Evolutionary conservation across 179 eudicot species (phyloP).

Genomic region (Amaranthus tricolor): DNA sequence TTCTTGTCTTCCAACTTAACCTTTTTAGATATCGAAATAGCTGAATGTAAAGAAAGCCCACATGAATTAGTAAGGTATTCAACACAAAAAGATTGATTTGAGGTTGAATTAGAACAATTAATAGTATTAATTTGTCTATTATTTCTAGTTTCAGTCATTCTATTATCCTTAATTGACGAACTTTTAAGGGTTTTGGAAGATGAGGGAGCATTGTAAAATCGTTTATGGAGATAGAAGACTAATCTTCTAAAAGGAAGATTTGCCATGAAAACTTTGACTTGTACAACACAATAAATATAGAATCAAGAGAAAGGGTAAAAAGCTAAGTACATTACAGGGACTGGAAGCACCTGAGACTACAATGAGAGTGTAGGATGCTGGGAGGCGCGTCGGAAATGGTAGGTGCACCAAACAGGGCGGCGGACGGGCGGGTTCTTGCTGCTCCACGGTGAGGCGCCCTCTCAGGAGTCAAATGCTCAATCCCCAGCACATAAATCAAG

Average conservation of each 20-base stretch:
- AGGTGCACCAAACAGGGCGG: no score
- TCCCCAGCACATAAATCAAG: no score
- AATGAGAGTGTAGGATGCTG: no score
- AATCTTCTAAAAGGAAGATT: not conserved
- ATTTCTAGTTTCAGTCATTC: not conserved
- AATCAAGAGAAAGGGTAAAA: no score
- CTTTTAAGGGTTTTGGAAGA: not conserved
- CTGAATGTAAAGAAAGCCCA: conserved; percentile 17
- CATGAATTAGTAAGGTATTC: conserved; percentile 16
- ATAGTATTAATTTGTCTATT: not conserved
- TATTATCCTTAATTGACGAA: not conserved
- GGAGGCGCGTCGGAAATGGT: no score
- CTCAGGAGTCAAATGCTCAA: no score
- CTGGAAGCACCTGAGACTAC: no score
- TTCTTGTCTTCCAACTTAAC: conserved; percentile 5
- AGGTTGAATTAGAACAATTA: no score
- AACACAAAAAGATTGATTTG: not conserved
- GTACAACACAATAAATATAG: no score
- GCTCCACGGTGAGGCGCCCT: no score
- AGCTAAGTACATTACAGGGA: no score
- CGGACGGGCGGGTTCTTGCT: no score
- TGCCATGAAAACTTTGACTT: not conserved
- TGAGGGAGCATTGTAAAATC: conserved; percentile 9
- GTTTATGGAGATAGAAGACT: conserved; percentile 1
- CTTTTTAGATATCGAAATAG: conserved; percentile 3